Percentiles rank a stretch among this genome's conserved stretches.
Evolutionary conservation across 2,329 filamentous ascomycete genomes (phyloP).

Genomic region (Apiospora phragmitis): DNA sequence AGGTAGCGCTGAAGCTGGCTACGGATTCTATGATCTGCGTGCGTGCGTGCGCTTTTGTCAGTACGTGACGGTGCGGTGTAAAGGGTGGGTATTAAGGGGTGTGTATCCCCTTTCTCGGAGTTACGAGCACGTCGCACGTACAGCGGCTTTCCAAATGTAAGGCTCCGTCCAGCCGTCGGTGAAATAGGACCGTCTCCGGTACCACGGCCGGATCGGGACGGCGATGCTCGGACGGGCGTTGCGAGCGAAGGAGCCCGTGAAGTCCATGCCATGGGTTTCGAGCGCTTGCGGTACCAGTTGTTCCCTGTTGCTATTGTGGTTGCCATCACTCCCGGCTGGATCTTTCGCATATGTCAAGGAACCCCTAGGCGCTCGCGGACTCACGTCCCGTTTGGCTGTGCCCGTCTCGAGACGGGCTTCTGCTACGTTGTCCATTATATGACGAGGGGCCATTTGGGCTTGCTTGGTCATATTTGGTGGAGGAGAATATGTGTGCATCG

Average conservation of each 20-base stretch:
- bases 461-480: not conserved
- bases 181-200: not conserved
- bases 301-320: not conserved
- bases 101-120: not conserved
- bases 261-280: not conserved
- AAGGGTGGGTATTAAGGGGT: not conserved
- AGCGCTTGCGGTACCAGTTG: not conserved
- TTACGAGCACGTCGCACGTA: not conserved
- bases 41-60: not conserved
- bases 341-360: not conserved
- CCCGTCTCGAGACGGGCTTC: not conserved
- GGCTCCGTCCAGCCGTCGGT: not conserved
- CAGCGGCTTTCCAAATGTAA: not conserved
- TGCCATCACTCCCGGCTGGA: not conserved
- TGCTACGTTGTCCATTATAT: not conserved
- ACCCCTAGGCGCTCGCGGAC: not conserved
- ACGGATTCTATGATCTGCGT: not conserved
- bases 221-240: not conserved
- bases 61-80: not conserved
- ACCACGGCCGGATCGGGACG: not conserved
- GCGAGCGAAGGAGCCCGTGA: not conserved
- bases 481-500: not conserved
- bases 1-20: not conserved
- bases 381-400: not conserved
- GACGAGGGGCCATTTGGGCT: not conserved